Conservation (phyloP, 441 rosid species). For the Populus hybrid region DNA sequence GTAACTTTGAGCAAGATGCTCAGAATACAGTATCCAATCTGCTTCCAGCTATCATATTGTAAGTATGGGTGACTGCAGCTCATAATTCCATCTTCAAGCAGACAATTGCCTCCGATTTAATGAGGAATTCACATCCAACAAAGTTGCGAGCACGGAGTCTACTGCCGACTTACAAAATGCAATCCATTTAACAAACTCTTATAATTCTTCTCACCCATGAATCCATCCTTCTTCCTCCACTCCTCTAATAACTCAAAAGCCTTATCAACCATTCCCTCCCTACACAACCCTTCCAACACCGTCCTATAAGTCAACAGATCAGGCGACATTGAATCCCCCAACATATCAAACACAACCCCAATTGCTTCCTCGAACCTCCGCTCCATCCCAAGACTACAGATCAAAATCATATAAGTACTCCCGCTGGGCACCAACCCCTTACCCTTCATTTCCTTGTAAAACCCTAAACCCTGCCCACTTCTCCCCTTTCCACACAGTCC, state of each 20-base stretch:
- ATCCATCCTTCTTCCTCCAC: slow-evolving; percentile 58
- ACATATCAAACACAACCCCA: slow-evolving; percentile 57
- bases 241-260: slow-evolving; percentile 75
- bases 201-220: slow-evolving; percentile 68
- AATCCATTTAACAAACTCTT: slow-evolving; percentile 52
- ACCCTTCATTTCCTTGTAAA: slow-evolving; percentile 69
- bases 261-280: slow-evolving; percentile 57
- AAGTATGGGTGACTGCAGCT: background rate
- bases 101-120: background rate
- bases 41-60: background rate
- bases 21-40: background rate
- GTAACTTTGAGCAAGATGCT: background rate
- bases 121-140: background rate
- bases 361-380: slow-evolving; percentile 49
- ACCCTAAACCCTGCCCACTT: slow-evolving; percentile 57
- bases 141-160: background rate
- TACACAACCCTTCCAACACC: slow-evolving; percentile 67
- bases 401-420: slow-evolving; percentile 67
- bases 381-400: slow-evolving; percentile 74
- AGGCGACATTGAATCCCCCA: slow-evolving; percentile 53
- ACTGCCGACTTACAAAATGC: slow-evolving; percentile 34
- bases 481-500: slow-evolving; percentile 85
- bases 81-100: background rate
- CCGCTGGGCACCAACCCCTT: slow-evolving; percentile 57
- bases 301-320: slow-evolving; percentile 82